phyloP scores from a whole-genome alignment of 768 basidiomycete genomes.

The Tulasnella sp. region DNA sequence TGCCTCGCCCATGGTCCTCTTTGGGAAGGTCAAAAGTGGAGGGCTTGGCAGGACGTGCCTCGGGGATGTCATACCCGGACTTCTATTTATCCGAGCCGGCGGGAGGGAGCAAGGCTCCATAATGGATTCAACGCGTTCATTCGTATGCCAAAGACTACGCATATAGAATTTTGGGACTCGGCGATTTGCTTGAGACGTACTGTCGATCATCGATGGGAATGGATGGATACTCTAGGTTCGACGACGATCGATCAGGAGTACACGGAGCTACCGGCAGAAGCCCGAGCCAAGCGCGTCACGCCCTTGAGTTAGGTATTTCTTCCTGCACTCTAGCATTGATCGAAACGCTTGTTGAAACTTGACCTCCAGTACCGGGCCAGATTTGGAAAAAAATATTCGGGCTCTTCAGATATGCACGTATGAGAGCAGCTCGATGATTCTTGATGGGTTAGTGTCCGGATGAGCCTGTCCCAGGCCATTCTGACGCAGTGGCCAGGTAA shows the following conservation, averaged over 20 bases:
- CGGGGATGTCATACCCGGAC: not conserved
- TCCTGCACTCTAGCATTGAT: constrained; percentile 17
- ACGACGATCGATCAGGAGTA: not conserved
- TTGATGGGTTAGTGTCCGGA: no score
- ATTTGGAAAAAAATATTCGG: no score
- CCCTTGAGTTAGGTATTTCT: not conserved
- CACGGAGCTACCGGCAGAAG: not conserved
- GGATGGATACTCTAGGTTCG: not conserved
- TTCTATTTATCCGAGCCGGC: not conserved
- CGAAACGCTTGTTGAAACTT: no score
- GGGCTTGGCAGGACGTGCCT: not conserved
- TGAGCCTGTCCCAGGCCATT: no score
- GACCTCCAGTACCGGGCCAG: no score
- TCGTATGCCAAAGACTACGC: not conserved
- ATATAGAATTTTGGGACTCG: not conserved
- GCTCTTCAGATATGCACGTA: no score
- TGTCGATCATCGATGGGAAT: no score
- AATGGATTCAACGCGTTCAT: not conserved
- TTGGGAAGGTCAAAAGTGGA: not conserved
- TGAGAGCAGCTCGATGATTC: no score
- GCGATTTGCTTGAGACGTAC: not conserved
- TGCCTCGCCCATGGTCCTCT: no score
- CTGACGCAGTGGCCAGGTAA: no score
- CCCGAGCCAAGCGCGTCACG: not conserved
- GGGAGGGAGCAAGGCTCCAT: not conserved